Percentiles rank a stretch among this genome's conserved stretches.
Evolutionary conservation across 371 early-diverging fungal species (phyloP).

Genomic region (Zychaea mexicana): DNA sequence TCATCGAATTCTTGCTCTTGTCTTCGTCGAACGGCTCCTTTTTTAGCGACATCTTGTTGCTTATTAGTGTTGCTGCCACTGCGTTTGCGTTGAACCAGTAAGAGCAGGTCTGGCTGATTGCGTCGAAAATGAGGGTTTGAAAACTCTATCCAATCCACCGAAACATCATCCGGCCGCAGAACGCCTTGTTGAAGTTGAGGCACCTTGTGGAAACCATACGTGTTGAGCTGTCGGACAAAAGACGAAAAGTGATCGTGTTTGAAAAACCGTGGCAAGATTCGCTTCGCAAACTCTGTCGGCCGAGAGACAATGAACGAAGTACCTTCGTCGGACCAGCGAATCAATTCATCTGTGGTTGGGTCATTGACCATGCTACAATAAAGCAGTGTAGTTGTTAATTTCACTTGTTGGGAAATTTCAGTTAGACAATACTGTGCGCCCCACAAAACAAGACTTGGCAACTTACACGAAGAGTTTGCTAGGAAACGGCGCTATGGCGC

Average conservation of each 20-base stretch:
- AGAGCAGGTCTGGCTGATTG: slow-evolving; percentile 58
- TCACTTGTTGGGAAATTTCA: not conserved
- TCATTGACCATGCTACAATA: slow-evolving; percentile 72
- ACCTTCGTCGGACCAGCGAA: slow-evolving; percentile 79
- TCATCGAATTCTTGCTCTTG: too few relatives aligned
- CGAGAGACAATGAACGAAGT: slow-evolving; percentile 70
- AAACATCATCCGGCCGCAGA: slow-evolving; percentile 62
- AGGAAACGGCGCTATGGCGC: slow-evolving; percentile 74
- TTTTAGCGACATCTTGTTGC: slow-evolving; percentile 32
- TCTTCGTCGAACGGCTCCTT: slow-evolving; percentile 36
- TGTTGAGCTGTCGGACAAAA: slow-evolving; percentile 95
- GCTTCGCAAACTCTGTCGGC: slow-evolving; percentile 82
- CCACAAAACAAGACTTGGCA: too few relatives aligned
- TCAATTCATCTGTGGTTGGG: slow-evolving; percentile 65
- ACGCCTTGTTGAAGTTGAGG: slow-evolving; percentile 82
- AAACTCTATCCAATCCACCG: slow-evolving; percentile 58
- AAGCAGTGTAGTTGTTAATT: not conserved
- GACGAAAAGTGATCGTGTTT: slow-evolving; percentile 93
- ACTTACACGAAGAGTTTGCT: slow-evolving; percentile 84
- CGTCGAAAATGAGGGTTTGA: slow-evolving; percentile 57
- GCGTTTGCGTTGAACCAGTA: slow-evolving; percentile 56
- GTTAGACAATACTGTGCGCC: too few relatives aligned
- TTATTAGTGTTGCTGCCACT: slow-evolving; percentile 29
- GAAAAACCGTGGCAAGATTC: slow-evolving; percentile 85
- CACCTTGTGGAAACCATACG: slow-evolving; percentile 88